Evolutionary conservation across 208 protist genomes (phyloP), one percentile per base, ranked within the genome.

Genomic region (Trypanosoma boissoni): DNA sequence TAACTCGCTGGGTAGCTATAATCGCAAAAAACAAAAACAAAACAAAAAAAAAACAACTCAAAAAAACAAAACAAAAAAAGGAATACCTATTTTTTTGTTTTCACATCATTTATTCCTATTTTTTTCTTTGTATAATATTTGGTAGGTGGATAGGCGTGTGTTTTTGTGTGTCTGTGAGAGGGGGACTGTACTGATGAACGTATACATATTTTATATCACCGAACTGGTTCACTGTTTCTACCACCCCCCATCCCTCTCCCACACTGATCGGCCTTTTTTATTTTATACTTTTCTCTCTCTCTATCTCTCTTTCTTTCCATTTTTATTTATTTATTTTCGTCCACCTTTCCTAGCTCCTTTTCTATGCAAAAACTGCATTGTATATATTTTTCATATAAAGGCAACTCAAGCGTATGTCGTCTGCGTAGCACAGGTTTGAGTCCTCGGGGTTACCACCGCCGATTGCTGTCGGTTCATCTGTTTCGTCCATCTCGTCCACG

Each of bases 321-420:
- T 16, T 12, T 39, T 39, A 16, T 12, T 12, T 12, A 6, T 12
- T 12, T 16, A 6, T 12, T 12, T 39, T 39, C 34, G 8, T 6
- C 34, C 8, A 16, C 6, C 34, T 8, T 3, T 10, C 20, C 5
- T 60, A 16, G 24, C 5, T 20, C n/a, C 28, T 16, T 28, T 24
- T 39, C 50, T 57, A 58, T 2, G 59, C 49, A 51, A 58, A 66
- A 52, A 51, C 50, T 20, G 34, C 27, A 10, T 46, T 64, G 43
- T 64, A 71, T 39, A 71, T 51, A 42, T 42, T 51, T 53, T 71
- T 71, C 64, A 71, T 71, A 39, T 71, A 71, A 21, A 71, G 10
- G 21, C 59, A 64, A 46, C 64, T 71, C 29, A 71, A 36, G 14
- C 64, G 64, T 7, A 71, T 34, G 41, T 71, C 64, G 46, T 71